Conservation (phyloP, 2,329 filamentous ascomycete species). For the Ascochyta pisi region DNA sequence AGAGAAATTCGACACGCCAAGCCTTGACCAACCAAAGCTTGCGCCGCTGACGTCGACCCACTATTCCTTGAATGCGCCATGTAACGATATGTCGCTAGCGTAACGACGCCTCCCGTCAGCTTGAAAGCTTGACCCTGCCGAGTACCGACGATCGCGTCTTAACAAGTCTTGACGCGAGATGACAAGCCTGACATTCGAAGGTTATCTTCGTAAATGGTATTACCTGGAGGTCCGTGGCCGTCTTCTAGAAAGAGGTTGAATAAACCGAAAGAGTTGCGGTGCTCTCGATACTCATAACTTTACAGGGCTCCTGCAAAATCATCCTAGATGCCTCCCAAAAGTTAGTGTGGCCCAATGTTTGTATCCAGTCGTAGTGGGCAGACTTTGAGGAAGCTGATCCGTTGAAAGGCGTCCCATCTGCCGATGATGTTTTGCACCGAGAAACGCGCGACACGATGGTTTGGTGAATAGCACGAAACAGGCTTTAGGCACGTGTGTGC, state of each 20-base stretch:
- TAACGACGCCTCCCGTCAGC: constrained; percentile 21
- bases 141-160: constrained; percentile 12
- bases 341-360: no score
- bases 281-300: no score
- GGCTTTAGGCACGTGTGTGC: constrained; percentile 1
- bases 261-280: no score
- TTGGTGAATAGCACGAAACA: background rate
- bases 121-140: constrained; percentile 24
- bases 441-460: background rate
- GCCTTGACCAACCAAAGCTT: constrained; percentile 19
- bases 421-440: constrained; percentile 1
- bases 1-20: constrained; percentile 9
- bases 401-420: background rate
- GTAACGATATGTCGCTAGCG: constrained; percentile 28
- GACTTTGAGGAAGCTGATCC: background rate
- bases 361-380: background rate
- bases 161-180: constrained; percentile 1
- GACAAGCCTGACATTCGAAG: background rate
- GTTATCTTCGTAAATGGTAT: background rate
- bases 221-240: no score
- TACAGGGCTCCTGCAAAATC: no score
- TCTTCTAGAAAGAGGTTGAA: no score
- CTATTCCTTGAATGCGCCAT: constrained; percentile 25
- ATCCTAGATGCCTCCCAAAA: no score
- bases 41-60: constrained; percentile 28